Evolutionary conservation across 140 eudicot genomes (phyloP), one percentile per base, ranked within the genome.

Genomic region (Senecio squalidus): DNA sequence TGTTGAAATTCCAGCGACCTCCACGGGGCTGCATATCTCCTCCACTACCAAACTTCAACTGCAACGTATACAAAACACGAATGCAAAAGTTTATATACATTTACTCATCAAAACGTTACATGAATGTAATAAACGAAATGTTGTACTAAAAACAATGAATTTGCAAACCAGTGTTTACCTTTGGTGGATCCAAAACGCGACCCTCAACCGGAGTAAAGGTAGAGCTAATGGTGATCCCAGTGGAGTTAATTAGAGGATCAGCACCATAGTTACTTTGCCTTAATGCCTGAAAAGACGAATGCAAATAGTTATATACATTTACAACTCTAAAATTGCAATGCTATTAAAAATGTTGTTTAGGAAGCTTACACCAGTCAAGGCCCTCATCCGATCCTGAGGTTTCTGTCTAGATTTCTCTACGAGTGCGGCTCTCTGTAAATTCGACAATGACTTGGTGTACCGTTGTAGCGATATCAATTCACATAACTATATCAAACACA

Each of bases 321-420:
- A 33, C 17, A 2, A 30, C 3, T 29, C 10, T 55, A 1, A 6
- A 60, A 29, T n/a, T 4, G 9, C 53, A 18, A 11, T 22, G 56
- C 60, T 27, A 29, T 3, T 0, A 20, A 48, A 3, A 13, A 4
- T 52, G 13, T 43, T 40, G 15, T 3, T 2, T 6, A 45, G 50
- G 38, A 34, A 39, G 55, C 76, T 64, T 69, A 85, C 97, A 70
- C 63, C 67, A 1, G 66, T 68, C 74, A 89, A 72, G 0, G 76
- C 74, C 2, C 61, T 54, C 92, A 82, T 84, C 50, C 91, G 52
- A 13, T 89, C 95, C n/a, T 75, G 83, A 0, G 97, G 97, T 61
- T 89, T 89, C 29, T 82, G 93, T 9, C 93, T 70, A 0, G 97
- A 89, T 24, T 89, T 80, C 69, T 89, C 93, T 23, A 77, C 93